Evolutionary conservation across 345 rosid species (phyloP), one percentile per base, ranked within the genome.

Genomic region (Ceriops tagal): DNA sequence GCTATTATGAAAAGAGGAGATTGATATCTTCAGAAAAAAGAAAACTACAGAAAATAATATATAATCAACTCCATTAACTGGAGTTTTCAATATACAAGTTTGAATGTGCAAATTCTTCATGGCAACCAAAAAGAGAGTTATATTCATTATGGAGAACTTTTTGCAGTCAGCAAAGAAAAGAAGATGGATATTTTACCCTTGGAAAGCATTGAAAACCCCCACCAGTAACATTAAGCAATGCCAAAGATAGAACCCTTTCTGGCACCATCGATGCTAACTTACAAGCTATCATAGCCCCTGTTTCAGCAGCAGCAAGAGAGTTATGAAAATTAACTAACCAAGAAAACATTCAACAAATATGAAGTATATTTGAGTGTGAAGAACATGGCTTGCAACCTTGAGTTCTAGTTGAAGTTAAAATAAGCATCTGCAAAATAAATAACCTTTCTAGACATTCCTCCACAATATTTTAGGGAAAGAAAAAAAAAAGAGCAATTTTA

Each of bases 271-370:
- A 93, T 64, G 97, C 97, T 80, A 95, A 65, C 78, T 95, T 92
- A 82, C 92, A 92, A 84, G 97, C 85, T 72, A 95, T 85, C 99
- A 95, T 95, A 39, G 89, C 99, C 72, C 99, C 98, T 95, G 87
- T 68, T 70, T 69, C 58, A 22, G 52, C 15, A 58, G 21, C 30
- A 58, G 52, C 47, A 68, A 21, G 11, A 34, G 2, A 34, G 8
- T 24, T 47, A 66, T 7, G 39, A 61, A 73, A 82, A 68, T n/a
- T 3, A 55, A 57, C 21, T 8, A 52, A 18, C 15, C 67, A 46
- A 22, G 21, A 27, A 43, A 31, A 46, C 32, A 63, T 28, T 43
- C 43, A 19, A 22, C 6, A 13, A 21, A 55, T 9, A 55, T 43
- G 59, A 21, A 4, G 28, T 15, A 4, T 55, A 22, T 55, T 15